phyloP scores from a whole-genome alignment of 2,329 filamentous ascomycete species.

The Talaromyces piceae region DNA sequence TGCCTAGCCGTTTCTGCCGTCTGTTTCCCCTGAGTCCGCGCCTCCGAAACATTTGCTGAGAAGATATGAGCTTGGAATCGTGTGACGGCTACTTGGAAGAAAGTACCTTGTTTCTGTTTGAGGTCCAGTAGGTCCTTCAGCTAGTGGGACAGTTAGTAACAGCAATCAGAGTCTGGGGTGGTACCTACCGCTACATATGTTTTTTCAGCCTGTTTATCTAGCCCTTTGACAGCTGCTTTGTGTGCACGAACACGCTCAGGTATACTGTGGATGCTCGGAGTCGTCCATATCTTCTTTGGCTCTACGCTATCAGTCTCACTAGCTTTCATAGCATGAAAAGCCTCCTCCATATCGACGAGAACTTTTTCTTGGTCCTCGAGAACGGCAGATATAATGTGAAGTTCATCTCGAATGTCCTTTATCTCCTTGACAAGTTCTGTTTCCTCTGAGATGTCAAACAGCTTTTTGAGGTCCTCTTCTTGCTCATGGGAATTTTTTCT shows the following conservation, averaged over 20 bases:
- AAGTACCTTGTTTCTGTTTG: neutral
- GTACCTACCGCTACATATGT: neutral
- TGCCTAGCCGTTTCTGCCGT: constrained; percentile 4
- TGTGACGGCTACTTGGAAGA: neutral
- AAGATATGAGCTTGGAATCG: neutral
- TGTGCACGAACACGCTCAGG: neutral
- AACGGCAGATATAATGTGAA: constrained; percentile 4
- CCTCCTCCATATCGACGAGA: constrained; percentile 2
- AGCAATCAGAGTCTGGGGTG: neutral
- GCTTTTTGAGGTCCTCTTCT: constrained; percentile 1
- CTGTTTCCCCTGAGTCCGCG: constrained; percentile 5
- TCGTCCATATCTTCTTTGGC: neutral
- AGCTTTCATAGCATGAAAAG: neutral
- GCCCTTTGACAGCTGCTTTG: neutral
- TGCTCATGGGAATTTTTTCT: constrained; percentile 1
- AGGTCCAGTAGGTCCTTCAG: neutral
- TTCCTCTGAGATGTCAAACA: constrained; percentile 5
- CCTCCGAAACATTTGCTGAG: constrained; percentile 5
- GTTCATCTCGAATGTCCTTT: constrained; percentile 6
- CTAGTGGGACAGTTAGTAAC: neutral
- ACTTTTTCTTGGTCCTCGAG: constrained; percentile 5
- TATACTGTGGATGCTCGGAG: neutral
- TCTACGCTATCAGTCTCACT: neutral
- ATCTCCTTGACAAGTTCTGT: constrained; percentile 3
- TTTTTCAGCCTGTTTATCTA: neutral